A percentile compares a stretch with the other conserved stretches of the same genome.
Evolutionary conservation across 306 rosid species (phyloP).

Genomic region (Trifolium dubium): DNA sequence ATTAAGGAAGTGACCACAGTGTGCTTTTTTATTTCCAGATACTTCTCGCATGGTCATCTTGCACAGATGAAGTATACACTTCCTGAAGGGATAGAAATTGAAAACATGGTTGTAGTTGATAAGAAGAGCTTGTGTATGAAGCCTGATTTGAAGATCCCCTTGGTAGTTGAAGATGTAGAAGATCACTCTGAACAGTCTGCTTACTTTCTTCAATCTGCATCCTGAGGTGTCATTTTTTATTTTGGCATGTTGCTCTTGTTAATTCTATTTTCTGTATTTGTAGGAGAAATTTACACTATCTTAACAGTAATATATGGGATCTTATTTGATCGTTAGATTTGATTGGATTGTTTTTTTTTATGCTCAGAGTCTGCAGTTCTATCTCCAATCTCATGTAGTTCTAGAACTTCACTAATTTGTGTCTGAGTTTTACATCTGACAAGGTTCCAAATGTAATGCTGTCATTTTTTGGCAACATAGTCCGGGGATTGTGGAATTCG

Average conservation of each 20-base stretch:
- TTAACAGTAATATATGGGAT: conserved; percentile 17
- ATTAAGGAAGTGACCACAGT: conserved; percentile 16
- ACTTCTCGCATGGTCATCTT: conserved; percentile 59
- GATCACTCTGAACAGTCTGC: conserved; percentile 49
- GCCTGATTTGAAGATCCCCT: conserved; percentile 62
- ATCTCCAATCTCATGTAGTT: not conserved
- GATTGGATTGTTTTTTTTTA: not conserved
- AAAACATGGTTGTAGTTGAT: conserved; percentile 56
- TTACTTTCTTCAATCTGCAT: conserved; percentile 49
- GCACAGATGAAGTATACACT: conserved; percentile 69
- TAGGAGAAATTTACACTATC: not conserved
- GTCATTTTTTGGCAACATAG: not conserved
- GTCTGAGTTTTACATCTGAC: conserved; percentile 11
- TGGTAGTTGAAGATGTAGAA: conserved; percentile 56
- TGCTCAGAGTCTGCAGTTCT: not conserved
- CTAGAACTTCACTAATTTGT: not conserved
- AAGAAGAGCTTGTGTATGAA: conserved; percentile 61
- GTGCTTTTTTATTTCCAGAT: conserved; percentile 52
- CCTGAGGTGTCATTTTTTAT: conserved; percentile 56
- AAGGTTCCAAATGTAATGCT: conserved; percentile 20
- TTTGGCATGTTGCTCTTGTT: conserved; percentile 3
- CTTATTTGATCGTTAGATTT: conserved; percentile 7
- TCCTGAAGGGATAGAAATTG: conserved; percentile 59
- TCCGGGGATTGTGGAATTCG: not conserved
- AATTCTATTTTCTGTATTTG: not conserved